Base-by-base conservation (phyloP, 1,284 basidiomycete genomes). In the Lignosus rhinocerotis region DNA sequence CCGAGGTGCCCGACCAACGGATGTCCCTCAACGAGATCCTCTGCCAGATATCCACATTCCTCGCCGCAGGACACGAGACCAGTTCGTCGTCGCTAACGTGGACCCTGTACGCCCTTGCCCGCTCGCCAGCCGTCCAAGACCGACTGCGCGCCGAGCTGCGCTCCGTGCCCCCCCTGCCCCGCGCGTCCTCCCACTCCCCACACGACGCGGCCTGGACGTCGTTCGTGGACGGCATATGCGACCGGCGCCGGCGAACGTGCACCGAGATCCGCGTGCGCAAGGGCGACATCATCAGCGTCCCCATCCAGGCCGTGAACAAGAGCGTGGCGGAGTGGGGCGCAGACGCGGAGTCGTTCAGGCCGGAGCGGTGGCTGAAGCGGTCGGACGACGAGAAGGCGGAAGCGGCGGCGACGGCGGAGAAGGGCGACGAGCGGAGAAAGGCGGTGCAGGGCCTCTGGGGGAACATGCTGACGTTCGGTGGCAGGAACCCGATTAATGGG, bases 31-130 rank as follows among this genome's bases (percentile, higher is more conserved):
- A 79, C 14, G 90, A 93, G 67, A 83, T 90, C 3, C 74, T 87
- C 30, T 88, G 83, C 58, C 90, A 93, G 70, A 90, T 93, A 61
- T 85, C 86, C 8, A 93, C 88, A 0, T 90, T 93, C 70, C 80
- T 93, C 48, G 79, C 84, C n/a, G 84, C 84, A 48, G 71, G 85
- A 17, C 80, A 86, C 71, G 86, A 88, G 68, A 86, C 83, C 5
- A 81, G 80, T 16, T 74, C 80, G 0, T 86, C 84, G 0, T 85
- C 87, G 0, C 75, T 90, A 1, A 83, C 87, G 5, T 94, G 91
- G 91, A 84, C 82, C 56, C 74, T 93, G 1, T 87, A 87, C 69
- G 81, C 83, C 30, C 82, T 93, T 17, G 76, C 85, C 0, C 76
- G 75, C 34, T 69, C 83, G 51, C 82, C 78, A 0, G 74, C 74